These are phyloP conservation scores for Cenchrus americanus DNA, from an alignment of 176 grass and related monocot genomes.

Conservation along the genomic window DNA sequence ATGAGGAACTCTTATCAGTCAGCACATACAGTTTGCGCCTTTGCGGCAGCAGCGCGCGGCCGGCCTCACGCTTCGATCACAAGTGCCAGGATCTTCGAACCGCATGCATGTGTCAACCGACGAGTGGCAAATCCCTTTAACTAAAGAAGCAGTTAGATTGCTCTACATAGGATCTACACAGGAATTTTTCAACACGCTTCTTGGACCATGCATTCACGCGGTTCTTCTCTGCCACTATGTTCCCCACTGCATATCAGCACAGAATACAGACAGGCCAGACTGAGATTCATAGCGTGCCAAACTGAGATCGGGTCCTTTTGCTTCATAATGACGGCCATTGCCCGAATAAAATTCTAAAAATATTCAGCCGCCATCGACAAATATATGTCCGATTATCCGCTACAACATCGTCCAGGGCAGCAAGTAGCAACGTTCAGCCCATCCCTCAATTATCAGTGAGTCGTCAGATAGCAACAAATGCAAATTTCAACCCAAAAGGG, in stretches of 20 bases:
- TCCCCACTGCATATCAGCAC: constrained; percentile 2
- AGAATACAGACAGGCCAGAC: not conserved
- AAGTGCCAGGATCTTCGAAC: too few relatives aligned
- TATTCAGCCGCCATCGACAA: not conserved
- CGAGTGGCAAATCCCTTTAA: too few relatives aligned
- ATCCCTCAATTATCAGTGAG: not conserved
- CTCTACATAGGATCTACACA: not conserved
- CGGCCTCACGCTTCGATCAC: too few relatives aligned
- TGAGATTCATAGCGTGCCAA: not conserved
- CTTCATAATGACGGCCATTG: not conserved
- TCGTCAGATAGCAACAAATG: constrained; percentile 9
- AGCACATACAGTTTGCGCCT: too few relatives aligned
- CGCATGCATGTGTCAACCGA: too few relatives aligned
- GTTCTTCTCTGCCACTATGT: not conserved
- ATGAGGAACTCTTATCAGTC: too few relatives aligned
- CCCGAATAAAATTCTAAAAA: not conserved
- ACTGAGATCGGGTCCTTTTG: not conserved
- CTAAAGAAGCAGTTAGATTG: too few relatives aligned
- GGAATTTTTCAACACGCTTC: not conserved
- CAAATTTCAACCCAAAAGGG: constrained; percentile 9
- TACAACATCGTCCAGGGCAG: constrained; percentile 2
- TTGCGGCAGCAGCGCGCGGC: too few relatives aligned
- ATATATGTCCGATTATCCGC: not conserved
- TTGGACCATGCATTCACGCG: not conserved
- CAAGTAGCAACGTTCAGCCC: constrained; percentile 7